Evolutionary conservation across 1,284 basidiomycete genomes (phyloP).

Genomic region (Moesziomyces sp.): DNA sequence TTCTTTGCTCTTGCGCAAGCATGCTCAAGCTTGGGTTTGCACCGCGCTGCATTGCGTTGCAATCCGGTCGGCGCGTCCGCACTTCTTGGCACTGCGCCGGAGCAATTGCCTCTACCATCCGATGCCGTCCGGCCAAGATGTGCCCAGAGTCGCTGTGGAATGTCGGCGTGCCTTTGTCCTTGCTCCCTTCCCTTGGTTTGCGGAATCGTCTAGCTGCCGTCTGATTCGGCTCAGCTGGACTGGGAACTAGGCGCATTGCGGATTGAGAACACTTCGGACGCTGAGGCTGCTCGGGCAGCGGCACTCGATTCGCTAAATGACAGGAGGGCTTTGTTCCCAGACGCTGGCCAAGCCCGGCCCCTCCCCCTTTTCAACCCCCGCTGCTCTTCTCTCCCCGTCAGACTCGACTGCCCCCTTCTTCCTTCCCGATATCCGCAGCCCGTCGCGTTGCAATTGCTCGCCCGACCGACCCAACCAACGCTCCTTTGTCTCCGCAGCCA

Average conservation of each 20-base stretch:
- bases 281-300: background rate
- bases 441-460: background rate
- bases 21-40: background rate
- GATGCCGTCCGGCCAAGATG: background rate
- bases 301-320: slow-evolving; percentile 7
- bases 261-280: background rate
- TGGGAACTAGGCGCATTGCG: too few relatives aligned
- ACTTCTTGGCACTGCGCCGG: background rate
- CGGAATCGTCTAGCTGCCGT: too few relatives aligned
- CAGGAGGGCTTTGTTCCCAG: slow-evolving; percentile 9
- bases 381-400: background rate
- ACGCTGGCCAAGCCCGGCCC: slow-evolving; percentile 12
- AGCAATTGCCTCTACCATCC: background rate
- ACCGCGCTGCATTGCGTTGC: background rate
- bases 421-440: slow-evolving; percentile 1
- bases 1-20: background rate
- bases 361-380: slow-evolving; percentile 15
- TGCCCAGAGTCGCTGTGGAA: background rate
- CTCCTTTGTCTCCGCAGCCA: background rate
- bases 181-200: too few relatives aligned
- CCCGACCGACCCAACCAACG: slow-evolving; percentile 8
- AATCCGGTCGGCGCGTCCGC: background rate
- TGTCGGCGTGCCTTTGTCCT: background rate
- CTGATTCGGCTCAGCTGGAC: too few relatives aligned
- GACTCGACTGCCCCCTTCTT: background rate